Evolutionary conservation across 495 filamentous ascomycete species (phyloP).

Genomic region (Aspergillus hancockii): DNA sequence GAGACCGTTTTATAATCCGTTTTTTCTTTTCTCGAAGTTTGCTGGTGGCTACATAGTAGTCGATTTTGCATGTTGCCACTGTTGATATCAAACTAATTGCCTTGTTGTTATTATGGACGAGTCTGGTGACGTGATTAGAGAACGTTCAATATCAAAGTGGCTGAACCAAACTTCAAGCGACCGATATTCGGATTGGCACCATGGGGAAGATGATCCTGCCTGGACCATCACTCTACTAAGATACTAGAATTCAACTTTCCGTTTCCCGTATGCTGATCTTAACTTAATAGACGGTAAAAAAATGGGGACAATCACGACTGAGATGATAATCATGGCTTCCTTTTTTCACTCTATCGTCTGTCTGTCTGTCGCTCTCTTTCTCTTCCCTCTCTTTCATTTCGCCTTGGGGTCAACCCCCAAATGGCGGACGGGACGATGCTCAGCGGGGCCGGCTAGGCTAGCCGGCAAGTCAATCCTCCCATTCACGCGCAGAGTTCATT

Average conservation of each 20-base stretch:
- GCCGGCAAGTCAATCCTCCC: constrained; percentile 28
- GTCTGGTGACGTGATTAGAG: not conserved
- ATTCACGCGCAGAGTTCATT: constrained; percentile 19
- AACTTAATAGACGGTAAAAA: constrained; percentile 5
- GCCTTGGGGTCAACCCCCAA: constrained; percentile 18
- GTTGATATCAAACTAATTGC: not conserved
- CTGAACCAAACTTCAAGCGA: not conserved
- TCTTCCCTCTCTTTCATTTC: constrained; percentile 17
- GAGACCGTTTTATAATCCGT: constrained; percentile 8
- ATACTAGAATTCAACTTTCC: constrained; percentile 1
- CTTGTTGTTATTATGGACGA: not conserved
- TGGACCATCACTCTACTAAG: constrained; percentile 3
- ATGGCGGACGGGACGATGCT: constrained; percentile 25
- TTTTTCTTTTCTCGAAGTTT: constrained; percentile 10
- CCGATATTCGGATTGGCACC: constrained; percentile 6
- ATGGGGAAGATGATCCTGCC: constrained; percentile 3
- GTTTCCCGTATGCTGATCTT: constrained; percentile 8
- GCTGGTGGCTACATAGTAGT: not conserved
- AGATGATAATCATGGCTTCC: not conserved
- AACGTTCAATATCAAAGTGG: not conserved
- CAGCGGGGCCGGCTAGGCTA: constrained; percentile 25
- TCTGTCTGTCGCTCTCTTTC: constrained; percentile 8
- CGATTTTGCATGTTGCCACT: not conserved
- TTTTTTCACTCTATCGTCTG: constrained; percentile 7
- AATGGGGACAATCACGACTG: not conserved